Evolutionary conservation across 1,284 basidiomycete species (phyloP).

Genomic region (Cryptococcus neoformans): DNA sequence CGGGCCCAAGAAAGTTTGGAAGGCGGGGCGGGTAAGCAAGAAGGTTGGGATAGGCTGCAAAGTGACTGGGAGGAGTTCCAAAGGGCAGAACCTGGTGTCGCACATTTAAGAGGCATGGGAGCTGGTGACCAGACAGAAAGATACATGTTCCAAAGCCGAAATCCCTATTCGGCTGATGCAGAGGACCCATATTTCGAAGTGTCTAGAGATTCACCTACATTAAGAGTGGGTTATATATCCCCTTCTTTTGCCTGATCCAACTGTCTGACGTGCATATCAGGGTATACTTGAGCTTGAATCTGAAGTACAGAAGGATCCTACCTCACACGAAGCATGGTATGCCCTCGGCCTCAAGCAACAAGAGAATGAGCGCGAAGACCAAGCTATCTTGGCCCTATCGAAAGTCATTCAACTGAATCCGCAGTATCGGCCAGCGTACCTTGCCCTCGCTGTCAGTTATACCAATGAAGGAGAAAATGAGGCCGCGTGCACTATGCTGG

Average conservation of each 20-base stretch:
- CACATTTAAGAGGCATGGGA: slow-evolving; percentile 60
- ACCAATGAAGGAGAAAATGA: slow-evolving; percentile 83
- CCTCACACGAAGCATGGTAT: slow-evolving; percentile 76
- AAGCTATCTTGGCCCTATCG: slow-evolving; percentile 81
- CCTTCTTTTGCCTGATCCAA: background rate
- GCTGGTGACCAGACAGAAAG: slow-evolving; percentile 32
- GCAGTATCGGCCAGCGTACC: slow-evolving; percentile 72
- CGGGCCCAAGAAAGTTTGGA: slow-evolving; percentile 3
- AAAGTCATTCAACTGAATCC: slow-evolving; percentile 80
- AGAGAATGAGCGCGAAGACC: slow-evolving; percentile 92
- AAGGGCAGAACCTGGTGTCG: slow-evolving; percentile 59
- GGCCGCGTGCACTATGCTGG: slow-evolving; percentile 72
- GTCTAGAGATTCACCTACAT: slow-evolving; percentile 26
- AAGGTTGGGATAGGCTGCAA: slow-evolving; percentile 65
- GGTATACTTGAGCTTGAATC: slow-evolving; percentile 88
- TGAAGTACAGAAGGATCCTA: slow-evolving; percentile 73
- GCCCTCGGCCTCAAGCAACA: slow-evolving; percentile 95
- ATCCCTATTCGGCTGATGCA: slow-evolving; percentile 64
- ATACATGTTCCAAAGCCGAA: slow-evolving; percentile 77
- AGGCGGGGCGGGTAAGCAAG: slow-evolving; percentile 14
- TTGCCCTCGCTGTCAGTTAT: slow-evolving; percentile 86
- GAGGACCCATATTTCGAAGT: slow-evolving; percentile 56
- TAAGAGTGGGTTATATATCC: slow-evolving; percentile 22
- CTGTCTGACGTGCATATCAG: slow-evolving; percentile 49
- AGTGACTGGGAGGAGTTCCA: slow-evolving; percentile 73